Base-by-base conservation (phyloP, 176 grass and related monocot species). In the Phoenix dactylifera region DNA sequence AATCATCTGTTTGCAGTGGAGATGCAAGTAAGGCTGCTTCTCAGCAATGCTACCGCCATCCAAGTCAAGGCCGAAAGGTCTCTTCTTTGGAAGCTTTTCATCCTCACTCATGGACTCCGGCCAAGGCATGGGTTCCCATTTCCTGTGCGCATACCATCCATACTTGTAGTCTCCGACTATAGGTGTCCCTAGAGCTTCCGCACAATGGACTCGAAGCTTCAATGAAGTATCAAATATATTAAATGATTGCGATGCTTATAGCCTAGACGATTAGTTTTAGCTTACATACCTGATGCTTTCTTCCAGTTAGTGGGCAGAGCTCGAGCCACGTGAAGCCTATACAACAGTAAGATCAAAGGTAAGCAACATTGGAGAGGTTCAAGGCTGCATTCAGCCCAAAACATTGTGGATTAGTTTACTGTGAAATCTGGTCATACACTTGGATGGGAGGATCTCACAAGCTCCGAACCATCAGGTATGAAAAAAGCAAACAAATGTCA, bases 1-100 rank as follows among this genome's bases (percentile, higher is more conserved):
- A 67, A 82, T 68, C 92, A 97, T 87, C 65, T 95, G 91, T 72
- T 95, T 91, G 75, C 92, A 97, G 58, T 97, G 92, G 15, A 97
- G 76, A 80, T 97, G 92, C 68, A 97, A 17, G 58, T 66, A 74
- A 19, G 81, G 92, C 32, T 61, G 72, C 62, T 71, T 59, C 62
- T 97, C 92, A 0, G 63, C 48, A 3, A 88, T 24, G 51, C 82
- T 91, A 59, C 87, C 81, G 0, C 87, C 83, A 29, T 83, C 78
- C 24, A 76, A 51, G n/a, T 65, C 22, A 56, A 97, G 88, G 7
- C 84, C 84, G 64, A 97, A 91, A 22, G 91, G 77, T 72, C 82
- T 84, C 55, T 52, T 39, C 51, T 76, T 83, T 63, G 44, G 57
- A 53, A 76, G 55, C 60, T 63, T 71, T 63, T 73, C 74, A 23